Evolutionary conservation across 208 protist species (phyloP), one percentile per base, ranked within the genome.

Genomic region (Wallacemonas rigidus): DNA sequence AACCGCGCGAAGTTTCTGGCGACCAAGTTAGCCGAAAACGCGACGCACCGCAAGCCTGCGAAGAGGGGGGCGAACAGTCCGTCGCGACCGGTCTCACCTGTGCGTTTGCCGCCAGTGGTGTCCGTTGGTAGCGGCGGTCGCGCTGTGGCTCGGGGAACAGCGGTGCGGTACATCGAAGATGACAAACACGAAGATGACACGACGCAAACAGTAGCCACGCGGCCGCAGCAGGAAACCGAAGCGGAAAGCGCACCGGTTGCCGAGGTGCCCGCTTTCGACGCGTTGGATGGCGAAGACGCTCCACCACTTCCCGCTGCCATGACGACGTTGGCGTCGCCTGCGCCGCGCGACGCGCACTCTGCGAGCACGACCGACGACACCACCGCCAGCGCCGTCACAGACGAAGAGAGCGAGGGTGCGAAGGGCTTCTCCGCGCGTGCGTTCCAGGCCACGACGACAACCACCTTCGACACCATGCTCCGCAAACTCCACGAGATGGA

Each of bases 381-480:
- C 45, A 50, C 12, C 0, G 45, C 45, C 45, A 12, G 8, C 45
- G 12, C 1, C n/a, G 51, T n/a, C 51, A n/a, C 5, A 5, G 61
- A 7, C 38, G 41, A 7, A 50, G 61, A 48, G 61, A 53, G 11
- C 8, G 17, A 51, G 5, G 60, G 17, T 11, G 14, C 60, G n/a
- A 26, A 26, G 26, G 60, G 12, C 12, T 65, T 50, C 60, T 26
- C 60, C 40, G 40, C 26, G 38, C 60, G 17, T n/a, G 36, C 60
- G n/a, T 65, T 65, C 35, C 64, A 26, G 53, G 51, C 67, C 0
- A 62, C 26, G 38, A 48, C 61, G 9, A 69, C 47, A 6, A 53
- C 55, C 11, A 88, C 88, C 57, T 94, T 97, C 79, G 81, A 89
- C 1, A 72, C 65, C 8, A 94, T 97, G 83, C 78, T 97, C 17